These are phyloP conservation scores for Populus hybrid DNA, from an alignment of 441 rosid species.

Conservation along the genomic window DNA sequence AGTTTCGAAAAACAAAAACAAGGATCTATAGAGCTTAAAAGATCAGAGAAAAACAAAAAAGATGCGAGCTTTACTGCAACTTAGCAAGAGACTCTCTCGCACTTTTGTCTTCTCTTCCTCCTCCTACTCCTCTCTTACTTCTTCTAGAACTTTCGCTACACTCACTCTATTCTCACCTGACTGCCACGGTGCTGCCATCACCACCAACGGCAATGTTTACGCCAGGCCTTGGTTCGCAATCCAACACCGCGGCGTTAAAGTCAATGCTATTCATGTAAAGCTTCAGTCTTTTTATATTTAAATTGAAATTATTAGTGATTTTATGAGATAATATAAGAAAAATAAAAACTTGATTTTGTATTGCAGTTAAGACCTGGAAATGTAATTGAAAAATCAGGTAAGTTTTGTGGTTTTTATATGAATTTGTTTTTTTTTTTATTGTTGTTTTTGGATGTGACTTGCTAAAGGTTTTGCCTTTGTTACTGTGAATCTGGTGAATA, in stretches of 20 bases:
- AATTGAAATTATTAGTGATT: neutral
- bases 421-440: neutral
- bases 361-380: slow-evolving; percentile 81
- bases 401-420: neutral
- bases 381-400: slow-evolving; percentile 86
- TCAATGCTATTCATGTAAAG: slow-evolving; percentile 64
- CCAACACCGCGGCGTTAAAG: slow-evolving; percentile 69
- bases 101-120: slow-evolving; percentile 20
- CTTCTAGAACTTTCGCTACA: slow-evolving; percentile 11
- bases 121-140: slow-evolving; percentile 10
- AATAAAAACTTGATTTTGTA: neutral
- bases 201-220: slow-evolving; percentile 5
- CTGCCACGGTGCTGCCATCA: slow-evolving; percentile 2
- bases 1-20: neutral
- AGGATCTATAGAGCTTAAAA: neutral
- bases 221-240: slow-evolving; percentile 43
- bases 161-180: slow-evolving; percentile 21
- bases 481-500: neutral
- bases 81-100: slow-evolving; percentile 29
- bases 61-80: slow-evolving; percentile 33
- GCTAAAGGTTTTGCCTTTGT: neutral
- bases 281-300: too few species aligned
- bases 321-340: neutral
- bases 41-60: neutral
- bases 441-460: neutral